These are phyloP conservation scores for Panus rudis DNA, from an alignment of 768 basidiomycete species.

Conservation along the genomic window DNA sequence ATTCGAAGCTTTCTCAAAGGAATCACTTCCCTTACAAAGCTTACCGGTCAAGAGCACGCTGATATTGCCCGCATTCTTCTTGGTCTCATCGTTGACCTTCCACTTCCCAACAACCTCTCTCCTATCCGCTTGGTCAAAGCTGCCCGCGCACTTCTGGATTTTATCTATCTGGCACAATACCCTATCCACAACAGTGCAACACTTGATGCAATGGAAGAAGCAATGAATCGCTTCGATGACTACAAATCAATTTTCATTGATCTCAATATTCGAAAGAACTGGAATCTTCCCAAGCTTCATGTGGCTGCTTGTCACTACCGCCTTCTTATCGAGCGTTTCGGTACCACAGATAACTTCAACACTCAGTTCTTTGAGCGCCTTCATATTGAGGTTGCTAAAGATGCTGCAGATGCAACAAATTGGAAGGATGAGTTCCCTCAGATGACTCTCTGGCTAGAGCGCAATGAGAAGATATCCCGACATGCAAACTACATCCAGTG, in stretches of 20 bases:
- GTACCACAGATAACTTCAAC: conserved; percentile 15
- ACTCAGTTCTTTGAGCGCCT: conserved; percentile 5
- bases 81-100: conserved; percentile 8
- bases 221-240: conserved; percentile 10
- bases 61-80: conserved; percentile 17
- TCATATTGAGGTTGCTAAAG: conserved; percentile 5
- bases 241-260: conserved; percentile 16
- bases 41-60: conserved; percentile 28
- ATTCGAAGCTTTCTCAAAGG: conserved; percentile 28
- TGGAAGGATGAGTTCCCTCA: conserved; percentile 10
- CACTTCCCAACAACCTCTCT: neutral
- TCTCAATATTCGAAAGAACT: conserved; percentile 9
- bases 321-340: conserved; percentile 10
- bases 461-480: conserved; percentile 6
- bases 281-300: conserved; percentile 18
- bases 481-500: conserved; percentile 8
- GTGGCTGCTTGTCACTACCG: conserved; percentile 13
- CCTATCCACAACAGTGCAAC: conserved; percentile 8
- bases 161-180: conserved; percentile 18
- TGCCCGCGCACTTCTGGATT: conserved; percentile 14
- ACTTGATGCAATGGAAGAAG: conserved; percentile 3
- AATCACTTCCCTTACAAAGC: conserved; percentile 21
- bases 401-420: neutral
- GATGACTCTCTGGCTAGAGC: conserved; percentile 12
- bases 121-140: conserved; percentile 8